These are phyloP conservation scores for Dendrobium officinale DNA, from an alignment of 106 monocot species.

Conservation along the genomic window DNA sequence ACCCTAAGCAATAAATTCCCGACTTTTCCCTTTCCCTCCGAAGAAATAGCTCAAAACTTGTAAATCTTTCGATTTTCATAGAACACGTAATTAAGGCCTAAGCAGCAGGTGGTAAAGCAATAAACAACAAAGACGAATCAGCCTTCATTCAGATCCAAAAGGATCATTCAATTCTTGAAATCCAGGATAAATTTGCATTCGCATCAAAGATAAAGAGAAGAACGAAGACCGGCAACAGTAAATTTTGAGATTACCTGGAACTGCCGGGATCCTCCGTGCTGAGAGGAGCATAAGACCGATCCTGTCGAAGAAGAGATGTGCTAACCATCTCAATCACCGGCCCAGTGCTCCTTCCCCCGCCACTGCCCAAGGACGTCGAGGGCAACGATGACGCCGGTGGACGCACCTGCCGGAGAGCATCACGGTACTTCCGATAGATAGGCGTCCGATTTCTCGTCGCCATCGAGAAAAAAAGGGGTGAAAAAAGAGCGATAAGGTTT, in stretches of 20 bases:
- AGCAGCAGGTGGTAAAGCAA: background rate
- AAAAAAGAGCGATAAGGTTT: background rate
- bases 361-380: constrained; percentile 21
- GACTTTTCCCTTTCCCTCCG: background rate
- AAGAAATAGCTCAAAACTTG: background rate
- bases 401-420: constrained; percentile 77
- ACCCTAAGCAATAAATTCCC: background rate
- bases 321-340: constrained; percentile 85
- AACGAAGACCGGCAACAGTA: background rate
- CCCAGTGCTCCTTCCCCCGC: constrained; percentile 22
- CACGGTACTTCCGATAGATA: constrained; percentile 76
- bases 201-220: background rate
- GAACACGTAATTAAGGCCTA: background rate
- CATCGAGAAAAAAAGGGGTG: constrained; percentile 27
- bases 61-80: background rate
- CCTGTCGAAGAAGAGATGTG: constrained; percentile 51
- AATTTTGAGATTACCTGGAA: constrained; percentile 41
- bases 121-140: background rate
- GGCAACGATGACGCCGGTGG: constrained; percentile 25
- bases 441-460: constrained; percentile 92
- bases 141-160: background rate
- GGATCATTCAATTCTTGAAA: background rate
- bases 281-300: constrained; percentile 68
- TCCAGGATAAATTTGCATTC: background rate
- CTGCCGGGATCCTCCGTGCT: constrained; percentile 82